phyloP scores from a whole-genome alignment of 768 basidiomycete genomes.

The Suillus cothurnatus region DNA sequence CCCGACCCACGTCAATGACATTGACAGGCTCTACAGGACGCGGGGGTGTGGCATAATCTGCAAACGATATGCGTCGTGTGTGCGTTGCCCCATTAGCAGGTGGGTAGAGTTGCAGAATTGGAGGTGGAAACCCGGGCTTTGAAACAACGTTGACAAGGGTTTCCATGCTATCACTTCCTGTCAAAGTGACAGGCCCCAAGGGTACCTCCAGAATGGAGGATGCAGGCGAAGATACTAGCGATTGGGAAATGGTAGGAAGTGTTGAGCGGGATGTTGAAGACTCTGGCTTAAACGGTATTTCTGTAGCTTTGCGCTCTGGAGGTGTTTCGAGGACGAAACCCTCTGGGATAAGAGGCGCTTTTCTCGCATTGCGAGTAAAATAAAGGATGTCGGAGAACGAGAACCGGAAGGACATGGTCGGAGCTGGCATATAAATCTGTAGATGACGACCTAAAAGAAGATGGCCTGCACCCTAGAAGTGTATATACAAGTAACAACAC shows the following conservation, averaged over 20 bases:
- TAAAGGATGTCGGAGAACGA: not conserved
- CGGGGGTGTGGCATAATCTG: not conserved
- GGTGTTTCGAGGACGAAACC: slow-evolving; percentile 5
- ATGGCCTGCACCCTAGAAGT: slow-evolving; percentile 2
- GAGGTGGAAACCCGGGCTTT: not conserved
- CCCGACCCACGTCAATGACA: not conserved
- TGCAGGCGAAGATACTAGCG: not conserved
- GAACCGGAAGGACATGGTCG: not conserved
- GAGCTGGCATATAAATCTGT: not conserved
- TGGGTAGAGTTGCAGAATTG: not conserved
- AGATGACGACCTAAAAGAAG: not conserved
- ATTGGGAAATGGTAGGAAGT: not conserved
- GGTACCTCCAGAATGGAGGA: not conserved
- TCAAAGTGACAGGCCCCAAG: no score
- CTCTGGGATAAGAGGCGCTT: not conserved
- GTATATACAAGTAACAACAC: not conserved
- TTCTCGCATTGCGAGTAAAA: not conserved
- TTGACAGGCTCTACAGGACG: not conserved
- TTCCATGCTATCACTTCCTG: not conserved
- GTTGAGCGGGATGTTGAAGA: not conserved
- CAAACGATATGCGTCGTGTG: not conserved
- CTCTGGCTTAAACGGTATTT: not conserved
- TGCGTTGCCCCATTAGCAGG: not conserved
- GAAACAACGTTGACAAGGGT: not conserved
- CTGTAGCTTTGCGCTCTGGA: not conserved